Conservation (phyloP, 257 asterid genomes). For the Primulina eburnea region DNA sequence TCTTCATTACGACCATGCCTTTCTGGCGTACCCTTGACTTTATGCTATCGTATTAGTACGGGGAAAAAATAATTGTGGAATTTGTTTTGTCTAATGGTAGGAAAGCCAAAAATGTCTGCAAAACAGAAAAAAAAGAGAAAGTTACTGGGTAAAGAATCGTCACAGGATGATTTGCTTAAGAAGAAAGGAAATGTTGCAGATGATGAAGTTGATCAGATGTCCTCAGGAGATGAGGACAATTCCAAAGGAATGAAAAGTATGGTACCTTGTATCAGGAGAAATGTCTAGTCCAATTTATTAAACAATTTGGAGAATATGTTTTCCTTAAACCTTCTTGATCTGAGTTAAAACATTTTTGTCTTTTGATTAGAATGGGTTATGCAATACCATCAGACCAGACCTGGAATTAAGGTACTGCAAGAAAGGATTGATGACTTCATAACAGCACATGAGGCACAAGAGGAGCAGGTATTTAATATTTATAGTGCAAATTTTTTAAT, state of each 20-base stretch:
- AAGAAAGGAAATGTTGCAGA: slow-evolving; percentile 39
- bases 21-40: background rate
- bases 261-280: slow-evolving; percentile 22
- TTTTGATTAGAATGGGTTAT: slow-evolving; percentile 70
- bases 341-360: slow-evolving; percentile 6
- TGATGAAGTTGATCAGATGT: slow-evolving; percentile 62
- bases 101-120: slow-evolving; percentile 39
- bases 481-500: background rate
- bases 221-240: slow-evolving; percentile 83
- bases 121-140: slow-evolving; percentile 38
- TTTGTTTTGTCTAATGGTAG: slow-evolving; percentile 28
- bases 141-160: slow-evolving; percentile 19
- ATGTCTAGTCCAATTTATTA: background rate
- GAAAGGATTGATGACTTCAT: slow-evolving; percentile 87
- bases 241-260: slow-evolving; percentile 88
- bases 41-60: slow-evolving; percentile 7
- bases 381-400: slow-evolving; percentile 70
- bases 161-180: slow-evolving; percentile 33
- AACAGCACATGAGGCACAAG: slow-evolving; percentile 61
- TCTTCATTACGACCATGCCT: background rate
- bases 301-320: slow-evolving; percentile 7
- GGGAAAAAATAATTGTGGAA: background rate
- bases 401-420: slow-evolving; percentile 68
- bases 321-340: background rate
- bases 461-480: slow-evolving; percentile 57